These are phyloP conservation scores for Auxenochlorella protothecoides DNA, from an alignment of 139 green algal genomes.

Conservation along the genomic window DNA sequence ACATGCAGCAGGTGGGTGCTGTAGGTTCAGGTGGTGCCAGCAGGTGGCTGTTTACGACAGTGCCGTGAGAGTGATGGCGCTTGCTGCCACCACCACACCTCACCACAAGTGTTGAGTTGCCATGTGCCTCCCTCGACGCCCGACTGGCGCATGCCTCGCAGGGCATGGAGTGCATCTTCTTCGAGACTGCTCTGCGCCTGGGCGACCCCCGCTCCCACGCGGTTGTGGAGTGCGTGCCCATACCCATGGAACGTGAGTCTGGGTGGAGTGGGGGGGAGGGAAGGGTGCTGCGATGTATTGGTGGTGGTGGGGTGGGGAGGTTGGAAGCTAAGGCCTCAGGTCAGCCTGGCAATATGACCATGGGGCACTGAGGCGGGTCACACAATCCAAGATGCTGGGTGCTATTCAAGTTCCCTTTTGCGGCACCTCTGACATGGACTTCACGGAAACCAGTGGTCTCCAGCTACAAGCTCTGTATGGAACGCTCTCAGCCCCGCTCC, in stretches of 20 bases:
- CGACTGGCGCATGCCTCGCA: constrained; percentile 7
- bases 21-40: not conserved
- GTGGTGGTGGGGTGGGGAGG: no score
- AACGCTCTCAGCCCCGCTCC: not conserved
- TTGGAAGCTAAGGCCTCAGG: no score
- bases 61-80: no score
- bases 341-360: no score
- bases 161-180: constrained; percentile 66
- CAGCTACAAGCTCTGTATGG: not conserved
- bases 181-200: constrained; percentile 75
- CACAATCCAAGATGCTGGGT: no score
- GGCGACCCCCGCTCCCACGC: constrained; percentile 49
- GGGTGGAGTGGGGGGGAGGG: not conserved
- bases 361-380: no score
- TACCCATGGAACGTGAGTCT: constrained; percentile 41
- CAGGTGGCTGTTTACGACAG: not conserved
- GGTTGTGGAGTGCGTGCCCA: constrained; percentile 73
- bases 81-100: not conserved
- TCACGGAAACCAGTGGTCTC: not conserved
- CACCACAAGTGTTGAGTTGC: no score
- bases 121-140: not conserved
- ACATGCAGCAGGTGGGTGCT: constrained; percentile 31
- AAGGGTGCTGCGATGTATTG: no score
- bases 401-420: not conserved
- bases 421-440: not conserved